A percentile compares a stretch with the other conserved stretches of the same genome.
Conservation (phyloP, 768 basidiomycete species). For the Naematelia aurantialba region DNA sequence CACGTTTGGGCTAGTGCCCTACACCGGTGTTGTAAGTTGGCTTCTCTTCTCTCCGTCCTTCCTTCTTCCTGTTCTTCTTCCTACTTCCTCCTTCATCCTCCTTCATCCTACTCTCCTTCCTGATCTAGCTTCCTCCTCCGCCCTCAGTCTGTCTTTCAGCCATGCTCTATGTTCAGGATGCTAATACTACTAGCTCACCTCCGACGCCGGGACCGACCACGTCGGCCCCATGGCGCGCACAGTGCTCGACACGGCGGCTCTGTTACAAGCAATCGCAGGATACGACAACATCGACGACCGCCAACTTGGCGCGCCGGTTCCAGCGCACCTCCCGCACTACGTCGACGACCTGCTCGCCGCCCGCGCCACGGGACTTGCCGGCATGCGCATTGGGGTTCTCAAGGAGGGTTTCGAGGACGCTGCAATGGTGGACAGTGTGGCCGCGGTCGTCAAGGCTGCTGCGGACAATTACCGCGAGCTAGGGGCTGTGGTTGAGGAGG, state of each 20-base stretch:
- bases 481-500: constrained; percentile 53
- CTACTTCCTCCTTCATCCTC: too few species aligned
- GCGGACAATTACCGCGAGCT: constrained; percentile 50
- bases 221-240: constrained; percentile 50
- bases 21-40: constrained; percentile 51
- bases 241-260: constrained; percentile 53
- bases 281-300: constrained; percentile 56
- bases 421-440: constrained; percentile 51
- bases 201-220: constrained; percentile 53
- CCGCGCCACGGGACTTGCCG: constrained; percentile 39
- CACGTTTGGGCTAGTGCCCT: constrained; percentile 55
- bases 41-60: background rate
- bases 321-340: constrained; percentile 50
- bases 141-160: background rate
- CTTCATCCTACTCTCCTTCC: too few species aligned
- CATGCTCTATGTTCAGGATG: background rate
- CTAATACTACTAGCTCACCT: constrained; percentile 36
- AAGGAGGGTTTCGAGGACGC: constrained; percentile 51
- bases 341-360: constrained; percentile 32
- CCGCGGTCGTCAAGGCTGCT: constrained; percentile 48
- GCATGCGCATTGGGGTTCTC: constrained; percentile 53
- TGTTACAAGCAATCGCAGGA: constrained; percentile 55
- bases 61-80: too few species aligned
- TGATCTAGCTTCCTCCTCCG: too few species aligned
- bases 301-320: constrained; percentile 49